phyloP scores from a whole-genome alignment of 345 rosid genomes.

The Aquilaria malaccensis region DNA sequence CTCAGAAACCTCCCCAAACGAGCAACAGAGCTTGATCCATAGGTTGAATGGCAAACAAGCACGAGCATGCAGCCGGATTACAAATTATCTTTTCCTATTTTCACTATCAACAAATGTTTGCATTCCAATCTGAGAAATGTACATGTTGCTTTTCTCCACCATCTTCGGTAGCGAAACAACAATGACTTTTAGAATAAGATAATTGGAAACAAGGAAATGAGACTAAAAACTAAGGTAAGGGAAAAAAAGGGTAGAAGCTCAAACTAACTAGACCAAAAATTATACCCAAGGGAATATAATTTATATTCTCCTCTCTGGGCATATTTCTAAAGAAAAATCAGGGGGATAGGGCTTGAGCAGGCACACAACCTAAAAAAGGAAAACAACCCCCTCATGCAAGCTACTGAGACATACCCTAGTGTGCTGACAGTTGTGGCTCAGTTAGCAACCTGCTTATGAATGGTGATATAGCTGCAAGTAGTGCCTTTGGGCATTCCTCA shows the following conservation, averaged over 20 bases:
- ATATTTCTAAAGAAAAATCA: slow-evolving; percentile 11
- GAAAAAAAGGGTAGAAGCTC: background rate
- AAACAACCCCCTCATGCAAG: slow-evolving; percentile 21
- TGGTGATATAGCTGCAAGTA: slow-evolving; percentile 78
- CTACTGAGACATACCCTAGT: slow-evolving; percentile 28
- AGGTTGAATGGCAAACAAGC: too few species aligned
- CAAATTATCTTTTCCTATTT: too few species aligned
- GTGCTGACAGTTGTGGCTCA: slow-evolving; percentile 38
- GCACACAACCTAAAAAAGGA: slow-evolving; percentile 14
- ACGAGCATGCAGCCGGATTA: too few species aligned
- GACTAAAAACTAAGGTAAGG: background rate
- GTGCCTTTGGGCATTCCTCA: slow-evolving; percentile 92
- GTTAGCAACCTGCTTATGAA: slow-evolving; percentile 62
- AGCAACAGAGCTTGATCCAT: too few species aligned
- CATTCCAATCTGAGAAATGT: too few species aligned
- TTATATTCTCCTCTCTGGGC: slow-evolving; percentile 21
- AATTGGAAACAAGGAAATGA: background rate
- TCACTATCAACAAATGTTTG: too few species aligned
- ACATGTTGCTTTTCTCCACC: too few species aligned
- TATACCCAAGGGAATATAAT: slow-evolving; percentile 24
- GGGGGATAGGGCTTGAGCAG: background rate
- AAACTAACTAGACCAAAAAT: slow-evolving; percentile 19
- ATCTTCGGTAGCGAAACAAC: too few species aligned
- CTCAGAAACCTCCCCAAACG: too few species aligned
- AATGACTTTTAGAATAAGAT: too few species aligned